These are phyloP conservation scores for Neltuma alba DNA, from an alignment of 306 rosid species.

Conservation along the genomic window DNA sequence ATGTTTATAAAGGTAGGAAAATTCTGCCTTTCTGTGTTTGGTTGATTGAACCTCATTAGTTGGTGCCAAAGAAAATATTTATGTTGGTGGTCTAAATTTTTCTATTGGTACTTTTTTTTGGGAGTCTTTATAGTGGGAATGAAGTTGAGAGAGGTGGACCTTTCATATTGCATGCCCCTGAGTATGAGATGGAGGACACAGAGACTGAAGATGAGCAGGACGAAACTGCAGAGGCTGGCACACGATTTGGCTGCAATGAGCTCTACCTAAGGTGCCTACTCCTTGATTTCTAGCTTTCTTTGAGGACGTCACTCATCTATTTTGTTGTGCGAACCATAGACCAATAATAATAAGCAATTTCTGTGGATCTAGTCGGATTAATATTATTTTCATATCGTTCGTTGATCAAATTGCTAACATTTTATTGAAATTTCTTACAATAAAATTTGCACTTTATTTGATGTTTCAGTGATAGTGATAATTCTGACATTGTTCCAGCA, in stretches of 20 bases:
- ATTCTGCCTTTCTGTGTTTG: not conserved
- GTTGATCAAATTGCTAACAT: not conserved
- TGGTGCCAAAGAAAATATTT: not conserved
- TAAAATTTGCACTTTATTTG: constrained; percentile 34
- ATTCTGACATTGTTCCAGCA: constrained; percentile 50
- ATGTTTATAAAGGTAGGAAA: not conserved
- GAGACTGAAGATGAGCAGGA: constrained; percentile 54
- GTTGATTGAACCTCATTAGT: constrained; percentile 25
- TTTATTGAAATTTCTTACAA: constrained; percentile 10
- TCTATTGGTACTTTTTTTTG: constrained; percentile 4
- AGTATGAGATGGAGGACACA: constrained; percentile 54
- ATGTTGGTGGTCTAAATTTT: constrained; percentile 25
- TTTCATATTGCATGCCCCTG: constrained; percentile 63
- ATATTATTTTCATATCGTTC: constrained; percentile 17
- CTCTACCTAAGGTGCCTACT: constrained; percentile 62
- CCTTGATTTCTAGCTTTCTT: constrained; percentile 19
- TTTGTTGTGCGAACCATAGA: not conserved
- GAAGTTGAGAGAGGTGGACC: constrained; percentile 42
- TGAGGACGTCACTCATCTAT: not conserved
- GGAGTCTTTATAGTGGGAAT: constrained; percentile 40
- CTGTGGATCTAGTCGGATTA: not conserved
- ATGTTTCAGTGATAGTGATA: constrained; percentile 61
- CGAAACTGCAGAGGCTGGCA: constrained; percentile 35
- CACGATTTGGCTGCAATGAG: constrained; percentile 57
- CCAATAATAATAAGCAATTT: not conserved